Base-by-base conservation (phyloP, 805 yeast species). In the Suhomyces sp. region DNA sequence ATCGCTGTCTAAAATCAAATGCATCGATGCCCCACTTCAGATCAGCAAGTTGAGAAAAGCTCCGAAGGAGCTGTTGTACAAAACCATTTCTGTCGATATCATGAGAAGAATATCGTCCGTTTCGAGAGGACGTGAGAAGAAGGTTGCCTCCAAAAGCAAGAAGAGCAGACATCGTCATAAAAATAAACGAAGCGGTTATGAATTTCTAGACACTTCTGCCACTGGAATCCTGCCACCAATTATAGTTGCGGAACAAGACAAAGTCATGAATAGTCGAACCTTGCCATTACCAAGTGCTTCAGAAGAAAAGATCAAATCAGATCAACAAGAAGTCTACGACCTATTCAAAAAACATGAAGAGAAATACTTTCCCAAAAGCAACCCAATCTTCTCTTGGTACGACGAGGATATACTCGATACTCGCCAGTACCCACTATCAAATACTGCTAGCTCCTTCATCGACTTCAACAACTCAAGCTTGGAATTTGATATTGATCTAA, bases 381-480 rank as follows among this genome's bases (percentile, higher is more conserved):
- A 19, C 13, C 41, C 20, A 2, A 37, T 19, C 13, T 17, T 37
- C n/a, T 17, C 41, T 19, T 37, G 41, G 41, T 37, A 22, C 7
- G 41, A 37, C 22, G 15, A n/a, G n/a, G 41, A 37, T n/a, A n/a
- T n/a, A 7, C 17, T 5, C 1, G 22, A 37, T 37, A 35, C 19
- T 4, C 9, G 40, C 19, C 41, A 37, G 10, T 17, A 17, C 3
- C 41, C 21, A 27, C 6, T 19, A 15, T 35, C 21, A 9, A 41
- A 8, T 21, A 13, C 13, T 12, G n/a, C 22, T n/a, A n/a, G 15
- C 20, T 41, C 44, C 2, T 51, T 47, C 10, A 44, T 51, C 24
- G 44, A 48, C 17, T 51, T 51, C 43, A 48, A 51, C 31, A 25
- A 43, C 19, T 44, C 49, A 10, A 51, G 53, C 25, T 19, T 51